These are phyloP conservation scores for Hapsidospora chrysogenum DNA, from an alignment of 495 filamentous ascomycete genomes.

Conservation along the genomic window DNA sequence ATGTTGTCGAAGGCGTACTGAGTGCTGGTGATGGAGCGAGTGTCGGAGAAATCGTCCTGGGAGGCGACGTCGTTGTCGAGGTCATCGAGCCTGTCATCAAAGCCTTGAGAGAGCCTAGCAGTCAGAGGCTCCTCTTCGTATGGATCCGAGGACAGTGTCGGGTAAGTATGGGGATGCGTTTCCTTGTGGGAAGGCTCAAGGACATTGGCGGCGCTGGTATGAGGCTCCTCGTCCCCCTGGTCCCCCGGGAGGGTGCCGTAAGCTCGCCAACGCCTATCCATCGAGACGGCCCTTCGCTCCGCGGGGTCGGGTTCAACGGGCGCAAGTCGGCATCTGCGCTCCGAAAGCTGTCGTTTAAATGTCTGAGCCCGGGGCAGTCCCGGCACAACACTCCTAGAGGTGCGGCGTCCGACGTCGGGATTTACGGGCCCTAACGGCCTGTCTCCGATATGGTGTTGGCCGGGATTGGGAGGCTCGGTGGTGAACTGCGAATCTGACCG, in stretches of 20 bases:
- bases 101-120: too few species aligned
- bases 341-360: conserved; percentile 68
- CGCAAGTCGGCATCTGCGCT: conserved; percentile 54
- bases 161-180: too few species aligned
- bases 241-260: conserved; percentile 9
- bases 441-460: too few species aligned
- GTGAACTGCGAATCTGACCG: too few species aligned
- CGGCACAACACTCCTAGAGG: conserved; percentile 59
- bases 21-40: conserved; percentile 29
- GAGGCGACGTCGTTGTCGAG: too few species aligned
- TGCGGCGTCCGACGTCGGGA: too few species aligned
- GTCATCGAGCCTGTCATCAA: too few species aligned
- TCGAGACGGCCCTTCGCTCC: conserved; percentile 59
- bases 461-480: too few species aligned
- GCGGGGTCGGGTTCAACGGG: conserved; percentile 39
- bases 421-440: too few species aligned
- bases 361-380: conserved; percentile 58
- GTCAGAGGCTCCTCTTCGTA: too few species aligned
- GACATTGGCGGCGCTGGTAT: conserved; percentile 27
- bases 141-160: too few species aligned
- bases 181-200: conserved; percentile 6
- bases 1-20: conserved; percentile 31
- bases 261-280: conserved; percentile 40
- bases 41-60: conserved; percentile 11
- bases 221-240: conserved; percentile 14